phyloP scores from a whole-genome alignment of 805 yeast species.

The Candida maris region DNA sequence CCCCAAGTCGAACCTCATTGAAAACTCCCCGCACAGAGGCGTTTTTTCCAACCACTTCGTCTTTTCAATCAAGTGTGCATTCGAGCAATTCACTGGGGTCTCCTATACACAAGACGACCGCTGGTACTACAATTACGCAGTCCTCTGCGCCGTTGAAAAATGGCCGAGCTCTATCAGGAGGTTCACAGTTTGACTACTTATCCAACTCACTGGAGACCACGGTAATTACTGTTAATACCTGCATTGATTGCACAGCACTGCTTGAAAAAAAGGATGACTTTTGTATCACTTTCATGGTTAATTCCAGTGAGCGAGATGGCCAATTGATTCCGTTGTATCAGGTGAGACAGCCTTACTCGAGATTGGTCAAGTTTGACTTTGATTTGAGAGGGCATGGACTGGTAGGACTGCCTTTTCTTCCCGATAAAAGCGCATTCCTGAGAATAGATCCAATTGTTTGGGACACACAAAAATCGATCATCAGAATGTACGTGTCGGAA shows the following conservation, averaged over 20 bases:
- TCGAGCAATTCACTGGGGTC: not conserved
- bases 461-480: constrained; percentile 31
- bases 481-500: constrained; percentile 30
- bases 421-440: constrained; percentile 24
- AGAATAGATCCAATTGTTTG: constrained; percentile 30
- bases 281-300: constrained; percentile 55
- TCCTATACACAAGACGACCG: not conserved
- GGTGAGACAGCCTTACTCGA: constrained; percentile 59
- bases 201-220: constrained; percentile 28
- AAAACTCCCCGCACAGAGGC: not conserved
- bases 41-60: not conserved
- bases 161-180: constrained; percentile 15
- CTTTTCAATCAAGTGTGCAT: not conserved
- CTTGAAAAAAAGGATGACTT: constrained; percentile 52
- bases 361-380: constrained; percentile 58
- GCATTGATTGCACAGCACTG: constrained; percentile 28
- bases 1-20: not conserved
- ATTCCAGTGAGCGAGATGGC: constrained; percentile 52
- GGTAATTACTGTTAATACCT: constrained; percentile 28
- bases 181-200: constrained; percentile 26
- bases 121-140: not conserved
- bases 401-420: constrained; percentile 23
- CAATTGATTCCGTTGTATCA: constrained; percentile 62
- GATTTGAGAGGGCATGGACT: constrained; percentile 46
- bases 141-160: not conserved